Percentiles rank a stretch among this genome's conserved stretches.
phyloP scores from a whole-genome alignment of 305 asterid species.

The Fraxinus sp. region DNA sequence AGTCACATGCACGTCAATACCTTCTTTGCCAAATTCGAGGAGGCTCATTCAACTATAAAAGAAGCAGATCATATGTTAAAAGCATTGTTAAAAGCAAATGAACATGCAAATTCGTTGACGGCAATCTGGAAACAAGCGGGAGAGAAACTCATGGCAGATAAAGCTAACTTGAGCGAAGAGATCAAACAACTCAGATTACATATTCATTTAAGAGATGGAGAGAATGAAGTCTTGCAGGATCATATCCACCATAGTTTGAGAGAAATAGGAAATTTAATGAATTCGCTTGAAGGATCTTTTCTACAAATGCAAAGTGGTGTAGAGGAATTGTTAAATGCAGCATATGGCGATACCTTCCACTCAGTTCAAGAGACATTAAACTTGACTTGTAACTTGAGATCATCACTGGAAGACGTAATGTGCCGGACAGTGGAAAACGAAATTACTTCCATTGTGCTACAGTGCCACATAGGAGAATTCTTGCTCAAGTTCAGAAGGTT shows the following conservation, averaged over 20 bases:
- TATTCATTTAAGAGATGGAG: constrained; percentile 33
- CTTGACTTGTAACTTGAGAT: constrained; percentile 45
- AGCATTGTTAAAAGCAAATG: constrained; percentile 55
- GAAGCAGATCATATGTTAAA: constrained; percentile 64
- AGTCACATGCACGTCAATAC: constrained; percentile 27
- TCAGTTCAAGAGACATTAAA: constrained; percentile 45
- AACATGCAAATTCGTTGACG: constrained; percentile 48
- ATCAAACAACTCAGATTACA: constrained; percentile 45
- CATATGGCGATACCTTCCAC: constrained; percentile 41
- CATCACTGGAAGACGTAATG: constrained; percentile 48
- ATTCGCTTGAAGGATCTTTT: constrained; percentile 56
- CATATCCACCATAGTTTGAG: constrained; percentile 36
- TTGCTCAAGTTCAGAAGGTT: constrained; percentile 25
- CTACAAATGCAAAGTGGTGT: constrained; percentile 48
- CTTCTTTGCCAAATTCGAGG: constrained; percentile 60
- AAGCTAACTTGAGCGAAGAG: constrained; percentile 50
- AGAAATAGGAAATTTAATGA: constrained; percentile 39
- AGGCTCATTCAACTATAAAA: constrained; percentile 55
- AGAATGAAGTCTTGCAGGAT: constrained; percentile 41
- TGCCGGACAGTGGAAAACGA: constrained; percentile 47
- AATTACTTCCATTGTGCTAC: constrained; percentile 45
- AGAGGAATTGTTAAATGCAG: constrained; percentile 42
- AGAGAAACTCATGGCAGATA: constrained; percentile 47
- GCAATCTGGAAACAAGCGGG: constrained; percentile 56
- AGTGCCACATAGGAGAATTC: constrained; percentile 42